These are phyloP conservation scores for Botrytis elliptica DNA, from an alignment of 2,329 filamentous ascomycete species.

Conservation along the genomic window DNA sequence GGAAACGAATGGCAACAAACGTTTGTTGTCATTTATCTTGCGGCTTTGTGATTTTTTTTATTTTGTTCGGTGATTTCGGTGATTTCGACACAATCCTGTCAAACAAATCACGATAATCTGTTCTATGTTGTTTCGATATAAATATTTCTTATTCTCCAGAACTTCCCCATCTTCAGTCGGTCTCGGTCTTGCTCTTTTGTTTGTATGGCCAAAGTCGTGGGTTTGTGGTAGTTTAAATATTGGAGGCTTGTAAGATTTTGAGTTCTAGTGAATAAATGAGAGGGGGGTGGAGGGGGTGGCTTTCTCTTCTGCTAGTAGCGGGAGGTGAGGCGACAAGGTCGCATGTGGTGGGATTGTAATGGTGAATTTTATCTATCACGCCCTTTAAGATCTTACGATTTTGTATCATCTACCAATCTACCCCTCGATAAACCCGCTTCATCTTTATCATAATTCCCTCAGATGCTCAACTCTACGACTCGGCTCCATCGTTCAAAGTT, in stretches of 20 bases:
- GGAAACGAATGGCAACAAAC: not conserved
- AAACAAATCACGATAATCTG: accelerated
- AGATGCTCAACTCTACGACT: accelerated
- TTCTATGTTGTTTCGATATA: accelerated
- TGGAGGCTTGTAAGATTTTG: not conserved
- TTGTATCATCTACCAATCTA: not conserved
- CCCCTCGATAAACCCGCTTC: not conserved
- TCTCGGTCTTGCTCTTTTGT: not conserved
- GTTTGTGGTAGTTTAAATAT: not conserved
- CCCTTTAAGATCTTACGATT: not conserved
- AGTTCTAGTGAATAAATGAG: not conserved
- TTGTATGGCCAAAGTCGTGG: not conserved
- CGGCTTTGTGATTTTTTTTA: not conserved
- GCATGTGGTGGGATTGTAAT: no score
- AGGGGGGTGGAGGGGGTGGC: no score
- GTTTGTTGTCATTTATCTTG: not conserved
- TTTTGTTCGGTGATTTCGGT: not conserved
- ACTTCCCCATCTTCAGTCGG: not conserved
- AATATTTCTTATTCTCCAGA: not conserved
- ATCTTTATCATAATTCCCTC: not conserved
- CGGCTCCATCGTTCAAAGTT: not conserved
- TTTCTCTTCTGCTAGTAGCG: not conserved
- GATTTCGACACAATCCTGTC: not conserved
- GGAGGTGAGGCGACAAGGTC: accelerated
- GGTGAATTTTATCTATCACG: not conserved